phyloP scores from a whole-genome alignment of 1,139 yeast genomes.

The Hyphopichia buzzinii region DNA sequence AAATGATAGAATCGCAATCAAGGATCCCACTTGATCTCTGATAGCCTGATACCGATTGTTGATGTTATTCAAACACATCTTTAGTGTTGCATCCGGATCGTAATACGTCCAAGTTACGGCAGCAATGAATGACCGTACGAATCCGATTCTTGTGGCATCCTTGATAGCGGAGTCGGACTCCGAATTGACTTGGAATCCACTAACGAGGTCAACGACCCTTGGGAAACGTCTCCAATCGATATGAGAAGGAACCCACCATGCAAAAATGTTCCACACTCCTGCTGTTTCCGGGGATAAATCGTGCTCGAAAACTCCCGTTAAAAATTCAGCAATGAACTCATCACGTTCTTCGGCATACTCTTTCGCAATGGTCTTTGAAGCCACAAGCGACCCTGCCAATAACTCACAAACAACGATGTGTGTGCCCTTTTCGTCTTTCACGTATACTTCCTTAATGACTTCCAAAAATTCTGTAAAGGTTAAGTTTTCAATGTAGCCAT shows the following conservation, averaged over 20 bases:
- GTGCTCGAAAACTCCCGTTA: constrained; percentile 47
- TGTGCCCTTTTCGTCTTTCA: constrained; percentile 59
- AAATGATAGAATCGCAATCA: constrained; percentile 56
- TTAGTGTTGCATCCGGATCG: constrained; percentile 45
- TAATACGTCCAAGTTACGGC: constrained; percentile 60
- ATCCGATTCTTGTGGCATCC: constrained; percentile 62
- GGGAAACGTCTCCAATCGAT: constrained; percentile 69
- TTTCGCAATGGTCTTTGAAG: constrained; percentile 37
- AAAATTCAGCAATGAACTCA: constrained; percentile 39
- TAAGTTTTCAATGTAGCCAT: constrained; percentile 34
- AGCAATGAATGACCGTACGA: constrained; percentile 54
- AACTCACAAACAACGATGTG: constrained; percentile 65
- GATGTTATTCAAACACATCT: constrained; percentile 48
- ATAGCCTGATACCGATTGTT: constrained; percentile 74
- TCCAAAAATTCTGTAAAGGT: constrained; percentile 47
- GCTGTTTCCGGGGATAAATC: constrained; percentile 77
- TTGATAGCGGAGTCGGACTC: constrained; percentile 64
- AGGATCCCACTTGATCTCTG: constrained; percentile 67
- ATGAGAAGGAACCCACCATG: constrained; percentile 72
- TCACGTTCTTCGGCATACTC: constrained; percentile 39
- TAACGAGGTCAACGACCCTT: constrained; percentile 45
- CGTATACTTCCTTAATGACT: constrained; percentile 51
- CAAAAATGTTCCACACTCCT: constrained; percentile 73
- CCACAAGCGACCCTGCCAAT: constrained; percentile 54
- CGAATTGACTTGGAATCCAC: constrained; percentile 48